Base-by-base conservation (phyloP, 1,139 yeast species). In the Yamadazyma taylorii region DNA sequence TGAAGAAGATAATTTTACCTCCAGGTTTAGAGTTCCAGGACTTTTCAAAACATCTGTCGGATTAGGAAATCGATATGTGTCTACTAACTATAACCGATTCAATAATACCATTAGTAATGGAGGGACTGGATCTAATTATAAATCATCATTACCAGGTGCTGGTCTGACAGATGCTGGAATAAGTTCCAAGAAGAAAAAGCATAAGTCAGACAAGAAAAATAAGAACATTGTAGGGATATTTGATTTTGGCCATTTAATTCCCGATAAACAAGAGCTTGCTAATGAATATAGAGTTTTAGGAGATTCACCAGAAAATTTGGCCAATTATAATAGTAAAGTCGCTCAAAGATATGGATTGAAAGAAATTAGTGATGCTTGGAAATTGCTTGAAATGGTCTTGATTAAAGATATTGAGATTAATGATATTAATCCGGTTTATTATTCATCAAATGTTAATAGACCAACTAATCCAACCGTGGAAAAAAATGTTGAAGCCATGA, bases 361-460 rank as follows among this genome's bases (percentile, higher is more conserved):
- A 3, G 89, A 81, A 23, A 69, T 86, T 5, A 80, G 86, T 12
- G 82, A 84, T 45, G 82, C 87, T 28, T 90, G 97, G 97, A 74
- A 69, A 40, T 63, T 89, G n/a, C 53, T 84, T 17, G 78, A 73
- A 30, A 63, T 74, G 55, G 52, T 78, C 1, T 45, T 72, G 24
- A 50, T 61, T 3, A 69, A 67, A 36, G 67, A 61, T 35, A 58
- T 58, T 19, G 47, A 50, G 35, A 40, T 37, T 17, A 46, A 44
- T 27, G 42, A 38, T 21, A 43, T 47, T 14, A 42, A 40, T 24
- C 50, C 53, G 5, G 46, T 48, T 2, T 48, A 50, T 24, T 44
- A 39, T 25, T 40, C 50, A 3, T 30, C 39, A 0, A 32, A 36
- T 10, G 33, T 45, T 3, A 11, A 38, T 11, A 33, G 36, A 11